Conservation (phyloP, 768 basidiomycete genomes). For the Pleurotus djamor region DNA sequence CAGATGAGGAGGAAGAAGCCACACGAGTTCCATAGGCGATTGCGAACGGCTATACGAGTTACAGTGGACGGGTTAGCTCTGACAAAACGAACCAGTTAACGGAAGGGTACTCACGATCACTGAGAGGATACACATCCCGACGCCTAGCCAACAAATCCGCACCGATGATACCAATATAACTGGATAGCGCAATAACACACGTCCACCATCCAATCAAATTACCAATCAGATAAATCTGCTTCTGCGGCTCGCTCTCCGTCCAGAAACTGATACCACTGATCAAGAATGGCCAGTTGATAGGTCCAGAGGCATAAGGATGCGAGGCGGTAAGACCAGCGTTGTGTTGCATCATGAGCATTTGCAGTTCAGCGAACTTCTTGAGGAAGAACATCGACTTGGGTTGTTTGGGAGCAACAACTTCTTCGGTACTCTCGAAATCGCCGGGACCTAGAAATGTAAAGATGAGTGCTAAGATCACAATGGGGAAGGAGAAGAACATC, state of each 20-base stretch:
- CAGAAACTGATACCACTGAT: conserved; percentile 97
- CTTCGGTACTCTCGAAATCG: conserved; percentile 52
- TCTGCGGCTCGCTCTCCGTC: conserved; percentile 81
- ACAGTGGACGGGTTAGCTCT: neutral
- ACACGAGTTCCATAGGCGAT: conserved; percentile 92
- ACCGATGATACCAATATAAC: conserved; percentile 86
- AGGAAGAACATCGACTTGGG: conserved; percentile 90
- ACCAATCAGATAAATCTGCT: conserved; percentile 96
- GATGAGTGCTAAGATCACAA: conserved; percentile 1
- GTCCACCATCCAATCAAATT: conserved; percentile 96
- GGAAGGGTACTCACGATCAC: conserved; percentile 67
- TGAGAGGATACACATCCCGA: conserved; percentile 81
- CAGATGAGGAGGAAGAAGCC: conserved; percentile 96
- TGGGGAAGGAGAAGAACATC: conserved; percentile 20
- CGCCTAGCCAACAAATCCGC: conserved; percentile 90
- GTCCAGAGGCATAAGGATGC: conserved; percentile 94
- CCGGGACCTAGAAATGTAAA: conserved; percentile 40
- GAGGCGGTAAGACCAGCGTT: conserved; percentile 98
- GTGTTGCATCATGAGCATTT: conserved; percentile 95
- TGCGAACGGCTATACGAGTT: conserved; percentile 68
- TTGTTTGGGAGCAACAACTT: conserved; percentile 51
- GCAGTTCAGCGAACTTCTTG: conserved; percentile 91
- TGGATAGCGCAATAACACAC: conserved; percentile 79
- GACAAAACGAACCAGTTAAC: conserved; percentile 3
- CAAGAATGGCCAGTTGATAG: conserved; percentile 98